Evolutionary conservation across 805 yeast genomes (phyloP).

Genomic region (Isabelozyma heimii): DNA sequence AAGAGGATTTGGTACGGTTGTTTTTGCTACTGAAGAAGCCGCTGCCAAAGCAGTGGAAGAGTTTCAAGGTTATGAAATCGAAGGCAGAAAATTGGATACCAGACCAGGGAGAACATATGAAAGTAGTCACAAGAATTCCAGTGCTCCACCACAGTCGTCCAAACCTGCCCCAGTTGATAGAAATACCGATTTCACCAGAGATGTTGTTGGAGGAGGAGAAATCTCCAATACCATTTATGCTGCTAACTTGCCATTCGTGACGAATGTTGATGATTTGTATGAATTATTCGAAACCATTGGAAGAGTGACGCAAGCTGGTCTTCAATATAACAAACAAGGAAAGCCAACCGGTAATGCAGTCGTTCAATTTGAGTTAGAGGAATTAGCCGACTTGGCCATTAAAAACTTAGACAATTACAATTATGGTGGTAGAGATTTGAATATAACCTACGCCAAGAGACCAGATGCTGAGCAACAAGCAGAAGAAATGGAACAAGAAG

Average conservation of each 20-base stretch:
- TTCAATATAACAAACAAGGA: constrained; percentile 59
- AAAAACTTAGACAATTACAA: constrained; percentile 71
- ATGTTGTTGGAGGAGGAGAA: constrained; percentile 60
- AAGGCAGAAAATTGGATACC: constrained; percentile 78
- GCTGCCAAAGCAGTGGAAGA: constrained; percentile 69
- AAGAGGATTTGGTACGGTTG: constrained; percentile 82
- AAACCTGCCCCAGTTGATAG: constrained; percentile 12
- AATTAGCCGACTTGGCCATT: constrained; percentile 72
- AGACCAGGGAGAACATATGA: constrained; percentile 54
- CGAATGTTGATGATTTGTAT: constrained; percentile 78
- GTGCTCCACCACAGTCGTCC: not conserved
- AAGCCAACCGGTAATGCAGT: constrained; percentile 84
- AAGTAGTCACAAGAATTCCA: constrained; percentile 1
- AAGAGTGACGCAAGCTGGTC: constrained; percentile 69
- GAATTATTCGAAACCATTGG: constrained; percentile 88
- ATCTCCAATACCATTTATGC: constrained; percentile 55
- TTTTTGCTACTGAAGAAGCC: constrained; percentile 61
- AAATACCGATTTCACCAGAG: constrained; percentile 61
- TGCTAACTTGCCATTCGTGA: constrained; percentile 81
- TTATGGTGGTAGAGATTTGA: constrained; percentile 78
- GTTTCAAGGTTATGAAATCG: constrained; percentile 66
- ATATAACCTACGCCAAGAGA: constrained; percentile 61
- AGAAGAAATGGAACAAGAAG: not conserved
- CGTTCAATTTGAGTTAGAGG: constrained; percentile 66
- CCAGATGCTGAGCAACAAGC: constrained; percentile 3